Evolutionary conservation across 1,139 yeast genomes (phyloP), one percentile per base, ranked within the genome.

Genomic region (Taphrina deformans): DNA sequence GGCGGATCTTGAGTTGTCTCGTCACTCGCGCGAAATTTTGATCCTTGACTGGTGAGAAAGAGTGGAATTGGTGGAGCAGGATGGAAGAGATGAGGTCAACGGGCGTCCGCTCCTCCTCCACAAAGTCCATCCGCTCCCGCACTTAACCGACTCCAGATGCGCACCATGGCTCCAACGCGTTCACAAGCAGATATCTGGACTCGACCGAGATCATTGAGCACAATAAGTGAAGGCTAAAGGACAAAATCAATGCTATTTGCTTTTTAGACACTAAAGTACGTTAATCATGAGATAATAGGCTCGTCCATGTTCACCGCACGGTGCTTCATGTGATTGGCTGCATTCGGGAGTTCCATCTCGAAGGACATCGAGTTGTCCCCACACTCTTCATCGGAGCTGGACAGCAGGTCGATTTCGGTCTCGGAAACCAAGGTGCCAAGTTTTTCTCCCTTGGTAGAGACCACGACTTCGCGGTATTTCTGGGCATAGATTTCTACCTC

Each of bases 401-500:
- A 27, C 55, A 18, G 14, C 26, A 51, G 18, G 26, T 51, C 55
- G 21, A 51, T 29, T 23, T 51, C 55, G 18, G 16, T 26, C 33
- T 53, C 58, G 14, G 33, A 16, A 2, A 53, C n/a, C 21, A 53
- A 7, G 23, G 35, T 31, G 6, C 33, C 44, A 1, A 33, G 29
- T 27, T 51, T 51, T 18, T 29, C 44, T 5, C 18, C 55, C 31
- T 53, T 35, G 2, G 24, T 21, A 16, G 24, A 6, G 14, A 31
- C 26, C 14, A 83, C 83, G 48, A 82, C 82, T 46, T 80, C 81
- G 72, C 81, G 82, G 72, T 83, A 83, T 71, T 83, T 86, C 26
- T 45, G 51, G 6, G 31, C 41, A 72, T 83, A 91, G 23, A 89
- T 89, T 71, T 89, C 89, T 68, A 86, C 89, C 70, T 89, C 92